Conservation (phyloP, 129 eudicot genomes). For the Artemisia argyi region DNA sequence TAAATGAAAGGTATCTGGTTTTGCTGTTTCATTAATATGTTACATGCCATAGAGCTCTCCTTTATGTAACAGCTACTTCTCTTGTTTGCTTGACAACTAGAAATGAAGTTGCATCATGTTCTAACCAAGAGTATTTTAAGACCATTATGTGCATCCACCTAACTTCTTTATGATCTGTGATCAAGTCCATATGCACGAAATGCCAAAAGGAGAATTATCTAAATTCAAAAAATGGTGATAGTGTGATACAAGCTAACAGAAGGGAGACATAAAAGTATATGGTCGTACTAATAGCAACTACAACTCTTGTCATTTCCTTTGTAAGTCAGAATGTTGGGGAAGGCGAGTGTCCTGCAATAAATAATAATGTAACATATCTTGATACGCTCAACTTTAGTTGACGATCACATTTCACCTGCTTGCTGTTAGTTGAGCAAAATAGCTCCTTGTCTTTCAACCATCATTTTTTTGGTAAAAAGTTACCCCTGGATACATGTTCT, state of each 20-base stretch:
- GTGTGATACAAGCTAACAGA: not conserved
- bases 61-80: no score
- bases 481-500: not conserved
- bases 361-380: not conserved
- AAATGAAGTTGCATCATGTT: no score
- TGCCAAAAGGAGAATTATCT: not conserved
- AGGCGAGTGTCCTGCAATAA: not conserved
- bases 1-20: no score
- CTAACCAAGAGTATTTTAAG: not conserved
- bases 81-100: no score
- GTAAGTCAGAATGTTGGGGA: not conserved
- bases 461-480: not conserved
- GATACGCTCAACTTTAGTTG: not conserved
- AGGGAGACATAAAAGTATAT: slow-evolving; percentile 7
- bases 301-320: slow-evolving; percentile 2
- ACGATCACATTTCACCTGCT: not conserved
- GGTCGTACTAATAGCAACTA: not conserved
- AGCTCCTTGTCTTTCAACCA: not conserved
- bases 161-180: slow-evolving; percentile 20
- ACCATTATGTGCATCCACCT: not conserved
- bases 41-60: no score
- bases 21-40: no score
- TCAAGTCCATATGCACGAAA: not conserved
- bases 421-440: slow-evolving; percentile 9
- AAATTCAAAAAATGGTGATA: slow-evolving; percentile 11